Percentiles rank a stretch among this genome's conserved stretches.
These are phyloP conservation scores for Heliamphora pulchella DNA, from an alignment of 179 eudicot genomes.

Conservation along the genomic window DNA sequence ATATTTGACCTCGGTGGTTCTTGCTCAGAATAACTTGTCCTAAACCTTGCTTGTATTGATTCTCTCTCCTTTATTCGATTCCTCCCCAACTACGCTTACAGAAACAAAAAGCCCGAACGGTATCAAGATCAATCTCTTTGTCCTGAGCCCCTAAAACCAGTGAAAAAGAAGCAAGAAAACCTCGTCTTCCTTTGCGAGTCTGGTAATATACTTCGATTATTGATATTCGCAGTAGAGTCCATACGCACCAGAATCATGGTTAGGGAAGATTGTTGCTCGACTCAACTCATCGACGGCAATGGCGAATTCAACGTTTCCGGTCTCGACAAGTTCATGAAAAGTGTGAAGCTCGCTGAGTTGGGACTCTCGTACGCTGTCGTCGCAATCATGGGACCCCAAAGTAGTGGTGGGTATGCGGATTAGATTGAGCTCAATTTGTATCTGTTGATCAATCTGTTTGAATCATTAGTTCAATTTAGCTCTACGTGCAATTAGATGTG, in stretches of 20 bases:
- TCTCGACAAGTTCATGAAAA: slow-evolving; percentile 39
- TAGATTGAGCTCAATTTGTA: background rate
- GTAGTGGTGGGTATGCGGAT: slow-evolving; percentile 42
- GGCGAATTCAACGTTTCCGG: slow-evolving; percentile 51
- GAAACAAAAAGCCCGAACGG: background rate
- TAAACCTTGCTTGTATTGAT: too few relatives aligned
- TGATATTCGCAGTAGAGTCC: background rate
- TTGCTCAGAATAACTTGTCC: too few relatives aligned
- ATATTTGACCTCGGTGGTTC: too few relatives aligned
- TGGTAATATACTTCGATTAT: background rate
- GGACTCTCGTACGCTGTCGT: slow-evolving; percentile 66
- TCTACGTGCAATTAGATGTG: background rate
- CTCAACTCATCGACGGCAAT: slow-evolving; percentile 50
- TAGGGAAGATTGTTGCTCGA: slow-evolving; percentile 33
- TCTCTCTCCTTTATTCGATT: background rate
- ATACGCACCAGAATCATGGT: background rate
- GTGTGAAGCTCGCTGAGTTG: slow-evolving; percentile 39
- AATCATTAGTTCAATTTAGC: background rate
- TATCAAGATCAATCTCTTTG: background rate
- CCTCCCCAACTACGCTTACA: background rate
- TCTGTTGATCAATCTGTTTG: background rate
- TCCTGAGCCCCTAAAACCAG: background rate
- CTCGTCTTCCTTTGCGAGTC: background rate
- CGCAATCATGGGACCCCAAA: slow-evolving; percentile 75
- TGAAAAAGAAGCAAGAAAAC: background rate